Evolutionary conservation across 1,139 yeast species (phyloP).

Genomic region (Pichia sp.): DNA sequence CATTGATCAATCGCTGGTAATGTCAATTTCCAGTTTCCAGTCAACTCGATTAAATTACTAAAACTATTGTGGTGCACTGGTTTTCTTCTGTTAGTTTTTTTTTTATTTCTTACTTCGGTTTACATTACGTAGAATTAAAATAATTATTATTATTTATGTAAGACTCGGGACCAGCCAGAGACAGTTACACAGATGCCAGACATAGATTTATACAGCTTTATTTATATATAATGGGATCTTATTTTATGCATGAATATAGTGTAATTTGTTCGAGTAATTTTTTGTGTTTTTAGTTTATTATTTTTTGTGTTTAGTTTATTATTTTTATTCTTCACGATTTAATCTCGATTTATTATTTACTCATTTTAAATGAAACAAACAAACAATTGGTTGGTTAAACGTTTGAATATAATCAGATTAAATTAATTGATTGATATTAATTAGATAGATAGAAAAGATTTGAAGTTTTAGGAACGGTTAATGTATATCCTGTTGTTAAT

Average conservation of each 20-base stretch:
- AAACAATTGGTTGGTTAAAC: background rate
- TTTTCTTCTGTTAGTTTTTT: background rate
- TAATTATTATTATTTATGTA: background rate
- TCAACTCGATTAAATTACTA: background rate
- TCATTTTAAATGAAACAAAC: too few species aligned
- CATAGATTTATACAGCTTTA: background rate
- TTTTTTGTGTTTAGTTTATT: background rate
- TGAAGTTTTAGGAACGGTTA: background rate
- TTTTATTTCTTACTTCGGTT: background rate
- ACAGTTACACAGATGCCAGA: background rate
- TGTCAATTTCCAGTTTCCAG: background rate
- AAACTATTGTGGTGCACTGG: background rate
- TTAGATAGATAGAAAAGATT: background rate
- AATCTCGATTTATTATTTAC: background rate
- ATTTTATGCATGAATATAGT: background rate
- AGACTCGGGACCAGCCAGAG: background rate
- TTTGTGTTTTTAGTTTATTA: background rate
- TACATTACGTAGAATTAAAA: background rate
- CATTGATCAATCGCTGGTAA: background rate
- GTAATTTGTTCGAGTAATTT: background rate
- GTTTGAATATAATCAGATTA: background rate
- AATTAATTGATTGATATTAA: background rate
- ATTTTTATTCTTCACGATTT: background rate
- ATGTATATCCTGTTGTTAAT: background rate
- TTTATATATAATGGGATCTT: background rate